Evolutionary conservation across 345 rosid species (phyloP).

Genomic region (Odontarrhena argentea): DNA sequence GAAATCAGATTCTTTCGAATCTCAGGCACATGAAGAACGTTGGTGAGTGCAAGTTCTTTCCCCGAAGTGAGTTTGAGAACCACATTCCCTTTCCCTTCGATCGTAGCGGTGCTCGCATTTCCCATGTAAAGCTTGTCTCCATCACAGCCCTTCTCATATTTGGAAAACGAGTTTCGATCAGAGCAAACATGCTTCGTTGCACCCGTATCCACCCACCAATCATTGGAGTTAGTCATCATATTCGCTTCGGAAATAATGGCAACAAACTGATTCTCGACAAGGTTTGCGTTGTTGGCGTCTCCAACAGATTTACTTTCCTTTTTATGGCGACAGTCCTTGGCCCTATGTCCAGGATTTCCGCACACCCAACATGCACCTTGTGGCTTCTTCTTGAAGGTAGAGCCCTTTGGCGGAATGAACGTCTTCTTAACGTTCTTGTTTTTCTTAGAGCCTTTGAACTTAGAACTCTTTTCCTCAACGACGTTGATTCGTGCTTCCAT

Average conservation of each 20-base stretch:
- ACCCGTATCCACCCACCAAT: neutral
- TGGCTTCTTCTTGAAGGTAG: neutral
- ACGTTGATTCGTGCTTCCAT: neutral
- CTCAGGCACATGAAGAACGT: neutral
- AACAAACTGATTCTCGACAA: neutral
- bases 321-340: neutral
- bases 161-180: neutral
- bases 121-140: constrained; percentile 1
- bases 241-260: neutral
- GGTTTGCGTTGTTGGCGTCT: neutral
- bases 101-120: neutral
- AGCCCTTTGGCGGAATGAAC: neutral
- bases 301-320: neutral
- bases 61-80: neutral
- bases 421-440: neutral
- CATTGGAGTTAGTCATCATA: neutral
- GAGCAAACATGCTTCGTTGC: neutral
- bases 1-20: neutral
- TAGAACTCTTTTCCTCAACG: neutral
- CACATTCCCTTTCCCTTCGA: neutral
- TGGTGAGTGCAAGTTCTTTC: neutral
- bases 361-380: neutral
- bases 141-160: neutral
- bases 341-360: neutral
- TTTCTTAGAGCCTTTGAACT: neutral